Evolutionary conservation across 257 asterid species (phyloP).

Genomic region (Marsdenia floribunda): DNA sequence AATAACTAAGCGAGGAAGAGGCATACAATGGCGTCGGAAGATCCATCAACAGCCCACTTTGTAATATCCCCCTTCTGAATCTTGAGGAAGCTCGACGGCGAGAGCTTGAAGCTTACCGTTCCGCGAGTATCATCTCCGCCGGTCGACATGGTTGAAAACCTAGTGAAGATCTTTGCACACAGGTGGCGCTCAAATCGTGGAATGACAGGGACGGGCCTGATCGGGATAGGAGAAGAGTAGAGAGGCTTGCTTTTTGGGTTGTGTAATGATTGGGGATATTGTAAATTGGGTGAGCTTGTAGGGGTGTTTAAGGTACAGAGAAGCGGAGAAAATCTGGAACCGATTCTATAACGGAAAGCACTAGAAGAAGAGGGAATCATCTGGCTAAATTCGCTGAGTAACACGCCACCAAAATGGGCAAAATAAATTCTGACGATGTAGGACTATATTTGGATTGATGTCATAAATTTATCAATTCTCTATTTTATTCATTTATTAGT

Average conservation of each 20-base stretch:
- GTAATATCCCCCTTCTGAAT: constrained; percentile 88
- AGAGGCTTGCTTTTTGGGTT: constrained; percentile 12
- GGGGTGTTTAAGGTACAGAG: constrained; percentile 22
- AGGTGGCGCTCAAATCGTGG: constrained; percentile 18
- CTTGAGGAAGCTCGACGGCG: constrained; percentile 51
- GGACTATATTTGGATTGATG: too few relatives aligned
- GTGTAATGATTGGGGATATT: constrained; percentile 3
- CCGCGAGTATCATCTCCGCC: constrained; percentile 25
- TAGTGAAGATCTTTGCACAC: constrained; percentile 19
- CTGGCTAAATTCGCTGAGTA: neutral
- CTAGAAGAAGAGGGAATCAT: neutral
- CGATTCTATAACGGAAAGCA: neutral
- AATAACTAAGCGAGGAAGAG: constrained; percentile 7
- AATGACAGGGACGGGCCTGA: constrained; percentile 28
- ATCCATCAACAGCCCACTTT: constrained; percentile 74
- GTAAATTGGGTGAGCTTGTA: constrained; percentile 18
- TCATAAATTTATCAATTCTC: too few relatives aligned
- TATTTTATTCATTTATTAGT: too few relatives aligned
- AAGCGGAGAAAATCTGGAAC: constrained; percentile 20
- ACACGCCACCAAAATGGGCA: too few relatives aligned
- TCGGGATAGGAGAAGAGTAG: constrained; percentile 17
- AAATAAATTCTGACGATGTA: too few relatives aligned
- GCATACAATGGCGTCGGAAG: constrained; percentile 86
- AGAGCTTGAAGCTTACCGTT: constrained; percentile 38
- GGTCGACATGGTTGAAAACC: constrained; percentile 53